These are phyloP conservation scores for Exophiala spinifera DNA, from an alignment of 2,329 filamentous ascomycete genomes.

Conservation along the genomic window DNA sequence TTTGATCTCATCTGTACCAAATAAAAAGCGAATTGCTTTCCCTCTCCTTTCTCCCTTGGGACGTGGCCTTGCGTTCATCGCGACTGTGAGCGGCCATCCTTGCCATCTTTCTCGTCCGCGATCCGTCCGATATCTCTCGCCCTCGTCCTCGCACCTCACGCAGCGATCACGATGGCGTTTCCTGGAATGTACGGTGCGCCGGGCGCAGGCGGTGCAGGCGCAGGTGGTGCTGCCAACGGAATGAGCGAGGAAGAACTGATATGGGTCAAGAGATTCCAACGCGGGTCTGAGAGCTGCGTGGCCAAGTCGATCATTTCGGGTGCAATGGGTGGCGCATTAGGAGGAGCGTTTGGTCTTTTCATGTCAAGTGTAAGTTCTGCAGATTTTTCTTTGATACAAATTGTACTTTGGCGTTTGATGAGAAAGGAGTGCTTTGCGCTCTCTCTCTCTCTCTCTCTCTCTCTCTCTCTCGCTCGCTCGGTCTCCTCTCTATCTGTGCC, in stretches of 20 bases:
- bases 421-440: too few relatives aligned
- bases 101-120: background rate
- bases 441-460: too few relatives aligned
- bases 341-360: constrained; percentile 92
- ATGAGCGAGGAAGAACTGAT: background rate
- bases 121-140: too few relatives aligned
- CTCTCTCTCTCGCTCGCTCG: too few relatives aligned
- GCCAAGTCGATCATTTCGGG: constrained; percentile 87
- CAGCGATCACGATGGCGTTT: background rate
- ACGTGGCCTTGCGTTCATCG: background rate
- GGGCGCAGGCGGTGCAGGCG: background rate
- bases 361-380: constrained; percentile 73
- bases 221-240: background rate
- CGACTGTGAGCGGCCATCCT: background rate
- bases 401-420: too few relatives aligned
- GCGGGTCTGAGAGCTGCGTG: constrained; percentile 84
- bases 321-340: constrained; percentile 89
- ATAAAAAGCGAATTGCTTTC: too few relatives aligned
- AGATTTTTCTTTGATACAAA: too few relatives aligned
- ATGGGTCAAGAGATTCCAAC: background rate
- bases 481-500: too few relatives aligned
- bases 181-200: background rate
- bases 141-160: background rate
- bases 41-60: too few relatives aligned
- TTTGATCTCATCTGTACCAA: background rate